Percentiles rank a stretch among this genome's conserved stretches.
Evolutionary conservation across 2,329 filamentous ascomycete genomes (phyloP).

Genomic region (Paecilomyces dactylethromorphus): DNA sequence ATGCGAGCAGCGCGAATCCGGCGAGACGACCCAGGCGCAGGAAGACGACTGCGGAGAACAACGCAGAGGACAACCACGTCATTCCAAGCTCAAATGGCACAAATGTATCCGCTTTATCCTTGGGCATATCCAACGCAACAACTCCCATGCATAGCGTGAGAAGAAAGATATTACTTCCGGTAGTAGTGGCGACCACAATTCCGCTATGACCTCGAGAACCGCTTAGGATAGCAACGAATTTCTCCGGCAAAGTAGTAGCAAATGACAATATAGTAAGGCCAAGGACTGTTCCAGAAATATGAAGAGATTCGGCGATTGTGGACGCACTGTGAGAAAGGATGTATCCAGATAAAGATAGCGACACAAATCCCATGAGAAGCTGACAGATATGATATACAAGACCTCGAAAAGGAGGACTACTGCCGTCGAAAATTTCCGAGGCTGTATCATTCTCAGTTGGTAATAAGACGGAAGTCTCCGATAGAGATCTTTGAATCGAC

Average conservation of each 20-base stretch:
- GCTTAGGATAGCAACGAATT: slow-evolving; percentile 45
- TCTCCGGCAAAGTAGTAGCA: slow-evolving; percentile 50
- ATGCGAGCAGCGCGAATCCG: slow-evolving; percentile 20
- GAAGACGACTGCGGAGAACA: slow-evolving; percentile 1
- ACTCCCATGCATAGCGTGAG: slow-evolving; percentile 43
- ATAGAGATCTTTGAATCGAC: slow-evolving; percentile 2
- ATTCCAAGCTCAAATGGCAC: slow-evolving; percentile 16
- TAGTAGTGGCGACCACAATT: slow-evolving; percentile 48
- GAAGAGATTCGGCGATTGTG: slow-evolving; percentile 34
- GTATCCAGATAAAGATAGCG: slow-evolving; percentile 43
- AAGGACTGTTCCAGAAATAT: slow-evolving; percentile 42
- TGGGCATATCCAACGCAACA: slow-evolving; percentile 10
- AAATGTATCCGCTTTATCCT: slow-evolving; percentile 9
- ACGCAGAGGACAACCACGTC: slow-evolving; percentile 4
- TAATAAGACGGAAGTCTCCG: slow-evolving; percentile 14
- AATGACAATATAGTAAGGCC: slow-evolving; percentile 44
- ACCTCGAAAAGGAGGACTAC: slow-evolving; percentile 8
- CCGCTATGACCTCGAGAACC: slow-evolving; percentile 41
- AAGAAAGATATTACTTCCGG: slow-evolving; percentile 51
- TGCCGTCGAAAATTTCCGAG: no score
- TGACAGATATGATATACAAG: slow-evolving; percentile 35
- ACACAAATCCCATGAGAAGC: slow-evolving; percentile 39
- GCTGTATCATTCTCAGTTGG: neutral
- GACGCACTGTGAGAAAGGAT: slow-evolving; percentile 42
- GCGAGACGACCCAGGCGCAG: slow-evolving; percentile 10